Base-by-base conservation (phyloP, 2,329 filamentous ascomycete species). In the Neopestalotiopsis clavispora region DNA sequence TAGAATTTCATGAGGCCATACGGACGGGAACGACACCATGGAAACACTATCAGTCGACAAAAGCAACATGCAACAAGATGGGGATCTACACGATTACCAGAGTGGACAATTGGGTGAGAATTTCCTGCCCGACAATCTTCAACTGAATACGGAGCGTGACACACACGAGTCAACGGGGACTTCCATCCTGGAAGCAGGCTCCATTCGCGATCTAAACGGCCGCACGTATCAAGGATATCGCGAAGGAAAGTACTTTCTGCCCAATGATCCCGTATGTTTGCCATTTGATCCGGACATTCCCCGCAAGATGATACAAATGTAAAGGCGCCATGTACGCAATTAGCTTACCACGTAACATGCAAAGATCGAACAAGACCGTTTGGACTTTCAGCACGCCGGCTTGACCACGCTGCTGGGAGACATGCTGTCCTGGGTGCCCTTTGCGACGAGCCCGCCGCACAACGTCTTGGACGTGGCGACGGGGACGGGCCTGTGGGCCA, bases 401-500 rank as follows among this genome's bases (percentile, higher is more conserved):
- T 52, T 63, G 14, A 28, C 14, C 3, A 40, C 49, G 10, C n/a
- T 67, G 10, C 10, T 67, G 9, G 42, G 49, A 14, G 20, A 38
- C 6, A 49, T 14, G 58, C 58, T 67, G 10, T 30, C 57, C 4
- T 67, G 66, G 66, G 66, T 57, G 23, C 65, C 65, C 9, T n/a
- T 67, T 10, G 10, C 13, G 4, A 30, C 13, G 4, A 30, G 6
- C 13, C 17, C 52, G n/a, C 23, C 56, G 10, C n/a, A n/a, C 20
- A 59, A 49, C 20, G 65, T 67, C 14, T 30, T 67, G 17, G 56
- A 67, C 32, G 38, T 67, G 23, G 65, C 14, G 14, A 67, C 65
- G 34, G 65, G 65, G 3, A 67, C 65, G 65, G 66, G 66, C 2
- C 61, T 67, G 12, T 67, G 66, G 66, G 66, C 58, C 17, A 42